Base-by-base conservation (phyloP, 2,329 filamentous ascomycete species). In the Apiospora kogelbergensis region DNA sequence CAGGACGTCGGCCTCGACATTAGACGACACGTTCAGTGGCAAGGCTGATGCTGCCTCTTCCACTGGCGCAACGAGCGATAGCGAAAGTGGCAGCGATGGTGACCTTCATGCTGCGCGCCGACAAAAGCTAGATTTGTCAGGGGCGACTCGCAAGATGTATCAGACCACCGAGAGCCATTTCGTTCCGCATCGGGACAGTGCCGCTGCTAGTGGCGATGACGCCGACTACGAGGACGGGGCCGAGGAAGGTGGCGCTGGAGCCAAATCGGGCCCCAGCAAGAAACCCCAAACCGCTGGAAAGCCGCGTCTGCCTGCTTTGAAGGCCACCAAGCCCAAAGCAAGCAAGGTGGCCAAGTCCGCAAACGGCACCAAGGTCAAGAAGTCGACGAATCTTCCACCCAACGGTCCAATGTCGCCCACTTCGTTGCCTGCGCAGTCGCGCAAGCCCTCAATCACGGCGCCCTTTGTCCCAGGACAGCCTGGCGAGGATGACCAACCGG, bases 1-100 rank as follows among this genome's bases (percentile, higher is more conserved):
- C 68, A 92, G 95, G 73, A 97, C 94, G 3, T 98, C 95, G 10
- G 94, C 94, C 7, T 98, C 95, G 0, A 98, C 95, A 6, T 84
- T 96, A 68, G 95, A 98, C 76, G 95, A 98, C 80, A 95, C 93
- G 1, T 93, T 98, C 72, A 98, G 95, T 79, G 95, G 95, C 64
- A 91, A 90, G 75, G 95, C 95, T 48, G 95, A 98, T 78, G 89
- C 88, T 64, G 89, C 93, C 65, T 97, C 94, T 2, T 97, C 93
- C 2, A 94, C 93, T 60, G 93, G 93, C 67, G 94, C 93, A 68
- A 96, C 93, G 64, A 95, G 92, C 74, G 92, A 96, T 69, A 88
- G 86, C 68, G 93, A 93, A 45, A 90, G 88, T 70, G 90, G 90
- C 48, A 88, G 89, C 76, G 90, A 92, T 45, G 82, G 84, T 68